These are phyloP conservation scores for Ceriops tagal DNA, from an alignment of 345 rosid genomes.

Conservation along the genomic window DNA sequence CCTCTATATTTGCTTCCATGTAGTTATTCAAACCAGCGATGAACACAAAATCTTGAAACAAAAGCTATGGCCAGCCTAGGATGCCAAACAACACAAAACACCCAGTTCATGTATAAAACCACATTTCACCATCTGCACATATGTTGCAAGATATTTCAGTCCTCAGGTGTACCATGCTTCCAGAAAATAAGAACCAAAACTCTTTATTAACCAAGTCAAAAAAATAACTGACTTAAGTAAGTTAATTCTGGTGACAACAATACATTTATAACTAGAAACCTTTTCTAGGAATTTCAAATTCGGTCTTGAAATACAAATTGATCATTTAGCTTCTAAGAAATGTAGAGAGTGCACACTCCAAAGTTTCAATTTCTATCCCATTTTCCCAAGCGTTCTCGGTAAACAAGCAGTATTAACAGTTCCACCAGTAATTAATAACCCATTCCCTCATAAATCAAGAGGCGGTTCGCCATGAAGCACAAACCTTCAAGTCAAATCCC, in stretches of 20 bases:
- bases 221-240: conserved; percentile 5
- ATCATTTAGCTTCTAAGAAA: conserved; percentile 5
- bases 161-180: conserved; percentile 9
- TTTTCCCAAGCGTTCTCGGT: conserved; percentile 21
- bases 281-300: conserved; percentile 10
- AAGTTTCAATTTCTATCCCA: conserved; percentile 3
- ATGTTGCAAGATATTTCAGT: conserved; percentile 10
- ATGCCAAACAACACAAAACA: conserved; percentile 23
- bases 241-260: neutral
- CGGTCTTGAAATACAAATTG: neutral
- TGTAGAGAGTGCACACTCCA: neutral
- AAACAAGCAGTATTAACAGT: conserved; percentile 19
- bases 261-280: neutral
- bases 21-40: conserved; percentile 24
- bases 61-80: conserved; percentile 34
- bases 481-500: conserved; percentile 23
- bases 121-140: conserved; percentile 48
- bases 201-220: conserved; percentile 20
- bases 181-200: conserved; percentile 4
- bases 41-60: conserved; percentile 24
- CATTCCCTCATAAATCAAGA: conserved; percentile 16
- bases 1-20: conserved; percentile 76
- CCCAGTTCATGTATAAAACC: conserved; percentile 27
- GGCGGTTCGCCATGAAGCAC: conserved; percentile 14
- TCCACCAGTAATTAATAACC: neutral